phyloP scores from a whole-genome alignment of 805 yeast genomes.

The Saccharomycopsis sp. region DNA sequence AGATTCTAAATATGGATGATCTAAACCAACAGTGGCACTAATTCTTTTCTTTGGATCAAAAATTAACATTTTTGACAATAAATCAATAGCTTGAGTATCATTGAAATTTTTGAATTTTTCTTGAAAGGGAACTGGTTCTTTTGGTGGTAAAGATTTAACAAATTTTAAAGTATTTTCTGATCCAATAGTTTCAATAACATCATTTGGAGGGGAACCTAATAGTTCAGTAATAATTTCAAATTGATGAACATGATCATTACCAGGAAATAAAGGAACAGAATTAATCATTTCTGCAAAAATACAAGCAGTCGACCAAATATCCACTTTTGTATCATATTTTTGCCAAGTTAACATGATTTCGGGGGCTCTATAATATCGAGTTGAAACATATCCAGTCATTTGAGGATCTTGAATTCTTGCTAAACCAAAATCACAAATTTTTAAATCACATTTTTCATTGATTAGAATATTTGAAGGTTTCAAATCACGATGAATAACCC shows the following conservation, averaged over 20 bases:
- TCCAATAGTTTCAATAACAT: constrained; percentile 92
- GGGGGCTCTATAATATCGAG: constrained; percentile 94
- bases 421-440: constrained; percentile 88
- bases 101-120: constrained; percentile 72
- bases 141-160: constrained; percentile 85
- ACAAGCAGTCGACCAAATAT: constrained; percentile 97
- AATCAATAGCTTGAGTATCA: constrained; percentile 80
- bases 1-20: constrained; percentile 86
- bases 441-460: constrained; percentile 84
- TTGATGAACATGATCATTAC: constrained; percentile 97
- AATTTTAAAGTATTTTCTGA: constrained; percentile 91
- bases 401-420: constrained; percentile 98
- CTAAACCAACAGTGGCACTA: constrained; percentile 81
- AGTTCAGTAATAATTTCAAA: constrained; percentile 93
- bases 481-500: constrained; percentile 82
- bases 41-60: constrained; percentile 93
- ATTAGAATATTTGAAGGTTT: constrained; percentile 79
- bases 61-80: constrained; percentile 80
- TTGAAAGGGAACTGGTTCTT: constrained; percentile 83
- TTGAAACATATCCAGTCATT: constrained; percentile 97
- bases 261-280: constrained; percentile 95
- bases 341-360: constrained; percentile 99
- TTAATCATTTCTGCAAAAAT: constrained; percentile 96
- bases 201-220: constrained; percentile 92
- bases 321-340: constrained; percentile 92